Base-by-base conservation (phyloP, 2,329 filamentous ascomycete genomes). In the Talaromyces rugulosus region DNA sequence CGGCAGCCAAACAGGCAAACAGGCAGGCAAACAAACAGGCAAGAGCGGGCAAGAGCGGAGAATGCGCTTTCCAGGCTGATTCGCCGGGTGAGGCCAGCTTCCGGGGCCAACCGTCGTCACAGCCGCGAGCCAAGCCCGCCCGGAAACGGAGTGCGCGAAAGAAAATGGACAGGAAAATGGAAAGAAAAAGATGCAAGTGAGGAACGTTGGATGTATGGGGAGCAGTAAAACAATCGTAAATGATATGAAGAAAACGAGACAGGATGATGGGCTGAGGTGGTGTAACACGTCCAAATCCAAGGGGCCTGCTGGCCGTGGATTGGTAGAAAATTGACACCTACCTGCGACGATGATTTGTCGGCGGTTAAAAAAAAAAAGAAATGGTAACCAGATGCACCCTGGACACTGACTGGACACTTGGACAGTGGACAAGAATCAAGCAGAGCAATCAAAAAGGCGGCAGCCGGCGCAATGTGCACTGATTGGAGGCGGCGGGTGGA, bases 311-410 rank as follows among this genome's bases (percentile, higher is more conserved):
- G 42, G 42, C 27, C 33, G 23, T 54, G 34, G 58, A 60, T 60
- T 60, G 58, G 58, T 40, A 60, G 44, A 58, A 52, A 60, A 47
- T 60, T 61, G 58, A 40, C 40, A 66, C 67, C 60, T 67, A 69
- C 68, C 68, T 67, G 59, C 60, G 64, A 68, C 60, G 65, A 56
- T 67, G 67, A 68, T 68, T 69, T 65, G 68, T 59, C 55, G 65
- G 50, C 54, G 53, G 53, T 44, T 47, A 57, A 56, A 53, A 54
- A 64, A 36, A 18, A 47, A 47, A 47, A 47, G 18, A 6, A 23
- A 18, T 18, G 18, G 42, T 12, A 12, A 47, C 42, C 18, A 12
- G n/a, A 18, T 23, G 18, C 33, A 18, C 40, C n/a, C 16, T 18
- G n/a, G 40, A 44, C 7, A 16, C 16, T 23, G 8, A 47, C 27